Conservation (phyloP, 1,284 basidiomycete species). For the Pholiota adiposa region DNA sequence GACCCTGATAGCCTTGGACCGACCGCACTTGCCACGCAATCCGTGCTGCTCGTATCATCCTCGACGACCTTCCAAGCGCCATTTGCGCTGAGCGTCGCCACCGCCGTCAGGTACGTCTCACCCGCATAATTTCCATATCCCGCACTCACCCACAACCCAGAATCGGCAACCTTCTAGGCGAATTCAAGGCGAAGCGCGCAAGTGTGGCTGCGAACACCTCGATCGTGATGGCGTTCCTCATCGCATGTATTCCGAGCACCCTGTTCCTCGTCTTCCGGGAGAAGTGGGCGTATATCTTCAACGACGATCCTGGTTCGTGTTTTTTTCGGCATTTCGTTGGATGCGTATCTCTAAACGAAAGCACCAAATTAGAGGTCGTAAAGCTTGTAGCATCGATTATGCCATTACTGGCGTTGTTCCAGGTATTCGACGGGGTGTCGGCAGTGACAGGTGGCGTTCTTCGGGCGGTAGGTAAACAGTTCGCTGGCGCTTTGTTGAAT, state of each 20-base stretch:
- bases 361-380: conserved; percentile 54
- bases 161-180: conserved; percentile 9
- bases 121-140: no score
- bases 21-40: conserved; percentile 69
- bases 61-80: conserved; percentile 88
- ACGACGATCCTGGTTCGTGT: conserved; percentile 68
- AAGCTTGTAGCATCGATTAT: conserved; percentile 71
- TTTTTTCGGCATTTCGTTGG: not conserved
- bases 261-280: conserved; percentile 77
- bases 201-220: conserved; percentile 53
- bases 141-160: not conserved
- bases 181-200: conserved; percentile 4
- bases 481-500: conserved; percentile 68
- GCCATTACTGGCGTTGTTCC: conserved; percentile 81
- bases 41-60: conserved; percentile 72
- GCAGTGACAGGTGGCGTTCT: conserved; percentile 79
- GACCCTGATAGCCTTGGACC: conserved; percentile 52
- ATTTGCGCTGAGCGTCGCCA: conserved; percentile 79
- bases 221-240: conserved; percentile 61
- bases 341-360: conserved; percentile 3
- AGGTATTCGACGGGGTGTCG: conserved; percentile 76
- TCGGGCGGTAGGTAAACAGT: conserved; percentile 78
- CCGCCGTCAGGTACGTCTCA: conserved; percentile 73
- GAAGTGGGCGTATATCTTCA: conserved; percentile 85
- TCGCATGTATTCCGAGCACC: conserved; percentile 63